Percentiles rank a stretch among this genome's conserved stretches.
Evolutionary conservation across 148 eudicot genomes (phyloP).

Genomic region (Camellia granthamiana): DNA sequence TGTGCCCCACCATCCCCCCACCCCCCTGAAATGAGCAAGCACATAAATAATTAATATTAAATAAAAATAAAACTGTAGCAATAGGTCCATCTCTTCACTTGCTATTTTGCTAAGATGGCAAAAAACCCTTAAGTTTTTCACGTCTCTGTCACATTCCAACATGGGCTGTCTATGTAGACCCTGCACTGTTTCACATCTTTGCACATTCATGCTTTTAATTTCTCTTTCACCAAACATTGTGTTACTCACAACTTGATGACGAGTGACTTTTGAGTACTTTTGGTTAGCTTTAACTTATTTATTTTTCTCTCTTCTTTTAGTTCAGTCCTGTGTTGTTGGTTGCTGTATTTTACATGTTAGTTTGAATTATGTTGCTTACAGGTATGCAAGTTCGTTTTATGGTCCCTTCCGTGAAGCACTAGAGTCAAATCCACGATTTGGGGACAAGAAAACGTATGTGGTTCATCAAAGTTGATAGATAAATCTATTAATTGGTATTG

Average conservation of each 20-base stretch:
- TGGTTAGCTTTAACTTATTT: neutral
- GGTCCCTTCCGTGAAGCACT: slow-evolving; percentile 99
- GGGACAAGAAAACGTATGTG: slow-evolving; percentile 93
- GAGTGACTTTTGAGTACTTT: neutral
- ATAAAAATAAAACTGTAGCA: neutral
- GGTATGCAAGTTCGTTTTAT: slow-evolving; percentile 96
- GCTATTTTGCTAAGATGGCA: neutral
- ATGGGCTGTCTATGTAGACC: neutral
- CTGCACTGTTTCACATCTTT: neutral
- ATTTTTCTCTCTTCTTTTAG: neutral
- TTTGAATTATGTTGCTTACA: slow-evolving; percentile 26
- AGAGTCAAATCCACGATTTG: slow-evolving; percentile 96
- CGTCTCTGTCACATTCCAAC: neutral
- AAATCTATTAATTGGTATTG: neutral
- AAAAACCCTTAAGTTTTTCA: neutral
- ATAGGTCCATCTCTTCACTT: neutral
- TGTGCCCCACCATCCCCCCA: neutral
- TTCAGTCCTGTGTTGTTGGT: slow-evolving; percentile 1
- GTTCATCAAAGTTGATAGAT: neutral
- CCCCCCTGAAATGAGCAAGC: neutral
- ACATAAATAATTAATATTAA: neutral
- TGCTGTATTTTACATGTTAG: neutral
- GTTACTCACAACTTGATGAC: neutral
- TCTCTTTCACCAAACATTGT: neutral
- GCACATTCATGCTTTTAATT: neutral